Conservation (phyloP, 2,329 filamentous ascomycete genomes). For the Teratosphaeria destructans region DNA sequence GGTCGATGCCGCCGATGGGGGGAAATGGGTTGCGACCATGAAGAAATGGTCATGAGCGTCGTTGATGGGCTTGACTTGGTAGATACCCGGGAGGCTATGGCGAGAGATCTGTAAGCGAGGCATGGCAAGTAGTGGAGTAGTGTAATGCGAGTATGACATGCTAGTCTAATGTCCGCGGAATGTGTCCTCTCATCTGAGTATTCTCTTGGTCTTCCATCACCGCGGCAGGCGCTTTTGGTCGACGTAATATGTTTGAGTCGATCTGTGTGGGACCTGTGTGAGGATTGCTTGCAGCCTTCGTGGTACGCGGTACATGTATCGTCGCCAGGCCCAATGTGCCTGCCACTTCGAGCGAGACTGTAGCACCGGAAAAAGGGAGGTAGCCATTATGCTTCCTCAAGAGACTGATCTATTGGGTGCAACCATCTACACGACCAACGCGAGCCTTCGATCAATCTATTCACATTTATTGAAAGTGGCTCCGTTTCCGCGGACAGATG, state of each 20-base stretch:
- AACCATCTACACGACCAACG: no score
- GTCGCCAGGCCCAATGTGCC: no score
- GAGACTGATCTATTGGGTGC: no score
- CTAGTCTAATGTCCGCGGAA: neutral
- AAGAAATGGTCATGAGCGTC: neutral
- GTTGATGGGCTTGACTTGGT: neutral
- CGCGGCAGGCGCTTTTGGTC: no score
- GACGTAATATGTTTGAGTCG: no score
- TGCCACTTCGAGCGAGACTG: neutral
- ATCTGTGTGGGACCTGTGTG: no score
- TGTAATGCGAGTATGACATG: neutral
- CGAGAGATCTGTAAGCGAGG: neutral
- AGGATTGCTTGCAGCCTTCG: no score
- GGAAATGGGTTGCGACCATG: neutral
- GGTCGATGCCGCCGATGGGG: constrained; percentile 6
- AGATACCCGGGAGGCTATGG: neutral
- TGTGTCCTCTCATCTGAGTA: neutral
- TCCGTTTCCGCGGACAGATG: no score
- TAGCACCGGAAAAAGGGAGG: neutral
- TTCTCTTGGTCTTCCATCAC: neutral
- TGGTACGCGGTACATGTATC: no score
- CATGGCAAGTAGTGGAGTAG: neutral
- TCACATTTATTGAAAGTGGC: no score
- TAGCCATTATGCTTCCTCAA: no score
- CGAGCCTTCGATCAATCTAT: no score